Percentiles rank a stretch among this genome's conserved stretches.
Conservation (phyloP, 805 yeast genomes). For the Kluyveromyces dobzhanskii region DNA sequence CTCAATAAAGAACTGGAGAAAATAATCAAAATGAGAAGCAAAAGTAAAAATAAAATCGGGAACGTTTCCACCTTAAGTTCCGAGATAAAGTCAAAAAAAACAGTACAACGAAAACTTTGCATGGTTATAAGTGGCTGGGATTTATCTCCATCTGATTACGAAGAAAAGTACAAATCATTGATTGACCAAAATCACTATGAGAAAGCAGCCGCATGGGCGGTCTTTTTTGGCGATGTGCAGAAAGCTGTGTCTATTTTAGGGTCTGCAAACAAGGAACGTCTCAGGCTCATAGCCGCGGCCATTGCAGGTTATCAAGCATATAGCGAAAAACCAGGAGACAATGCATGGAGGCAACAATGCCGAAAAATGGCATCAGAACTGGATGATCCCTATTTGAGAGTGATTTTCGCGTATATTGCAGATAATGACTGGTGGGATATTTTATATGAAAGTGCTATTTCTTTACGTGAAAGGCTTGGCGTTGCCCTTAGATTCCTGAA, state of each 20-base stretch:
- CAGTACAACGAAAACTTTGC: constrained; percentile 67
- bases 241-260: constrained; percentile 75
- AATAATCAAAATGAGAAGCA: constrained; percentile 34
- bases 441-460: constrained; percentile 79
- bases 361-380: constrained; percentile 80
- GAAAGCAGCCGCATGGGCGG: constrained; percentile 97
- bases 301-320: constrained; percentile 71
- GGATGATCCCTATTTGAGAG: constrained; percentile 82
- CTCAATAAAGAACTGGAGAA: constrained; percentile 28
- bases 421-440: constrained; percentile 97
- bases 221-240: constrained; percentile 81
- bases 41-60: constrained; percentile 18
- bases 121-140: constrained; percentile 88
- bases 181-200: constrained; percentile 56
- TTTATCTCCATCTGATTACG: constrained; percentile 65
- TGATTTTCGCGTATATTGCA: constrained; percentile 87
- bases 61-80: constrained; percentile 14
- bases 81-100: constrained; percentile 27
- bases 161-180: constrained; percentile 52
- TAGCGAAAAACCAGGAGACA: constrained; percentile 39
- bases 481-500: constrained; percentile 81
- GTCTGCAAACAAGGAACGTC: constrained; percentile 59
- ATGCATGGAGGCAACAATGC: constrained; percentile 91
- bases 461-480: constrained; percentile 81
- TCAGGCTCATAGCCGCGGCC: constrained; percentile 82